phyloP scores from a whole-genome alignment of 805 yeast species.

The Candida peoriensis region DNA sequence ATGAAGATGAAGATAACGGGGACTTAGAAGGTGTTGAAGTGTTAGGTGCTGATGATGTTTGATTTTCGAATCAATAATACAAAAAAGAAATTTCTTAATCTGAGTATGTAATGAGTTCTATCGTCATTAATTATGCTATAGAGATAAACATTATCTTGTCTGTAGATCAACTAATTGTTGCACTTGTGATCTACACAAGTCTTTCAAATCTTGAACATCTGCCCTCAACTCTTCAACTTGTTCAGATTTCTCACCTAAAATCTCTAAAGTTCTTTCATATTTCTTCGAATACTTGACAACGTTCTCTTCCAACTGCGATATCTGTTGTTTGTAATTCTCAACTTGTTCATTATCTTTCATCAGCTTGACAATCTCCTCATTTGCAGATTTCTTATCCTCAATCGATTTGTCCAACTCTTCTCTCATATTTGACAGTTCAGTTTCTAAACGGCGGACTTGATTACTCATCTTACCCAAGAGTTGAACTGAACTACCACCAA shows the following conservation, averaged over 20 bases:
- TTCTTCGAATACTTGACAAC: slow-evolving; percentile 21
- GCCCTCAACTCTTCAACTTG: slow-evolving; percentile 78
- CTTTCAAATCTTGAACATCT: slow-evolving; percentile 86
- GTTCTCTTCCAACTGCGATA: slow-evolving; percentile 34
- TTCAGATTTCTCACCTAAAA: slow-evolving; percentile 86
- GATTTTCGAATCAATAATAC: not conserved
- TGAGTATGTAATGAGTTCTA: not conserved
- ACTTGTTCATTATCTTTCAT: slow-evolving; percentile 51
- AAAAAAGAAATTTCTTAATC: not conserved
- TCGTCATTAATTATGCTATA: not conserved
- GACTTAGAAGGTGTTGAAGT: not conserved
- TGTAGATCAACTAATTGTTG: slow-evolving; percentile 77
- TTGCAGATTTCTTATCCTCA: slow-evolving; percentile 58
- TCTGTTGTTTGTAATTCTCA: slow-evolving; percentile 27
- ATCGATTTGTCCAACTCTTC: slow-evolving; percentile 55
- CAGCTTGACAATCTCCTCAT: slow-evolving; percentile 59
- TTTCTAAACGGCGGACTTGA: slow-evolving; percentile 73
- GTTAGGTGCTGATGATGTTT: too few relatives aligned
- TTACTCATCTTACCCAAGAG: slow-evolving; percentile 70
- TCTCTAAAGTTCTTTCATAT: slow-evolving; percentile 55
- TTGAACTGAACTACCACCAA: slow-evolving; percentile 44
- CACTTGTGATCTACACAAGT: slow-evolving; percentile 75
- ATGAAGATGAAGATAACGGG: slow-evolving; percentile 1
- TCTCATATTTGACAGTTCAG: slow-evolving; percentile 60
- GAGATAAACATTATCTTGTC: slow-evolving; percentile 14